Evolutionary conservation across 208 protist genomes (phyloP), one percentile per base, ranked within the genome.

Genomic region (Trypanosoma rangeli): DNA sequence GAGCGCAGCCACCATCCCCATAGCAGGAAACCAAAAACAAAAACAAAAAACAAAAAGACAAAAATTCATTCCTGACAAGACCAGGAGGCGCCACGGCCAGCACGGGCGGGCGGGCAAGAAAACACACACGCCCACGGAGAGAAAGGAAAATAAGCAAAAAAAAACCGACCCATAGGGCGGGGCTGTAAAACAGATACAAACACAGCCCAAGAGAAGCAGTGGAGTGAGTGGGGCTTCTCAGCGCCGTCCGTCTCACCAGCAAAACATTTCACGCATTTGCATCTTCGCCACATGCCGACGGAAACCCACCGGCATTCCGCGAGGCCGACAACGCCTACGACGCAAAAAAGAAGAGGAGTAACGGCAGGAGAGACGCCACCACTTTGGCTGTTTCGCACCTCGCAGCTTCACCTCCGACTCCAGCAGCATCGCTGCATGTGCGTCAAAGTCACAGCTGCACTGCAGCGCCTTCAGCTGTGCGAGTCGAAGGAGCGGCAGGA

Each of bases 401-500:
- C 33, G 22, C n/a, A 20, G 24, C 24, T 9, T 2, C 9, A 3
- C 7, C 49, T 73, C 68, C 22, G 55, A 42, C 44, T 73, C 46
- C 13, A 73, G 42, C 37, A 65, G 55, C 58, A 73, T 62, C 37
- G 49, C 24, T 35, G 59, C 68, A 52, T 66, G 68, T 31, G 26
- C 46, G 28, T 29, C 7, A 42, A 55, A 61, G 13, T 39, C 58
- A 12, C 16, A 18, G 52, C 59, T 73, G 37, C 53, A 31, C 20
- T 33, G 54, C 29, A 70, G 35, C 50, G 64, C 56, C 16, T 66
- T 70, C 15, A 70, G 68, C 22, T 56, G 70, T 37, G 64, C 77
- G 2, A 56, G 16, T 26, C 66, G 57, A 0, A 78, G 31, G 9
- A 74, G 62, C 3, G 67, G 48, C 13, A n/a, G 62, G 77, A 33